phyloP scores from a whole-genome alignment of 768 basidiomycete genomes.

The Porpolomopsis calyptriformis region DNA sequence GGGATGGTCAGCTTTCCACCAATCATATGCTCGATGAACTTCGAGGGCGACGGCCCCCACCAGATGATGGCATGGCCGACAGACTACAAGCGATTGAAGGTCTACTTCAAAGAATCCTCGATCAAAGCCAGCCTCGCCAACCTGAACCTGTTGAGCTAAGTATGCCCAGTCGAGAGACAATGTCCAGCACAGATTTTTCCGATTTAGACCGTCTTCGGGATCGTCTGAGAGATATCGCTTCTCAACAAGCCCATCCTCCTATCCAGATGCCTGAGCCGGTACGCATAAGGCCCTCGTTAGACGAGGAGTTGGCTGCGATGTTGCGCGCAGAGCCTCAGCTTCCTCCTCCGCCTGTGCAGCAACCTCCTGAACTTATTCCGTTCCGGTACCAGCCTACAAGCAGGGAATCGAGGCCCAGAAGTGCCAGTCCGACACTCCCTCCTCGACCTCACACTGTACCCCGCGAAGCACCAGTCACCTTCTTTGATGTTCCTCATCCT shows the following conservation, averaged over 20 bases:
- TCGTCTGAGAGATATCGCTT: constrained; percentile 11
- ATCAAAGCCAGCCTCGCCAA: constrained; percentile 22
- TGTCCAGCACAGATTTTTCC: constrained; percentile 6
- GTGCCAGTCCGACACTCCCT: constrained; percentile 26
- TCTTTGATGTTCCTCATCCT: neutral
- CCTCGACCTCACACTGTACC: constrained; percentile 22
- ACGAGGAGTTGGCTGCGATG: constrained; percentile 51
- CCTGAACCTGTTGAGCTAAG: constrained; percentile 16
- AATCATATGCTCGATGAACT: constrained; percentile 56
- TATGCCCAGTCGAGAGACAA: constrained; percentile 14
- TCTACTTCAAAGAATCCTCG: constrained; percentile 29
- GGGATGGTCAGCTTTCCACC: constrained; percentile 51
- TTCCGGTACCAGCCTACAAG: constrained; percentile 45
- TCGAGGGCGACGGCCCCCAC: constrained; percentile 32
- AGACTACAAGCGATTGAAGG: constrained; percentile 38
- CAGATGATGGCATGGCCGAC: constrained; percentile 31
- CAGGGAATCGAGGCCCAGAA: constrained; percentile 25
- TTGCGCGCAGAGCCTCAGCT: constrained; percentile 36
- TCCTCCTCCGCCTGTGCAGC: constrained; percentile 29
- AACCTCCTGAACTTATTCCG: constrained; percentile 43
- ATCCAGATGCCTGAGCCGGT: constrained; percentile 33
- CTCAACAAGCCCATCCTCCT: constrained; percentile 1
- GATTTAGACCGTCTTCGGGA: constrained; percentile 17
- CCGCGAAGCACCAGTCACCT: constrained; percentile 7
- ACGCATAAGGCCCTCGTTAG: constrained; percentile 42